Conservation (phyloP, 2,329 filamentous ascomycete genomes). For the Tolypocladium tropicale region DNA sequence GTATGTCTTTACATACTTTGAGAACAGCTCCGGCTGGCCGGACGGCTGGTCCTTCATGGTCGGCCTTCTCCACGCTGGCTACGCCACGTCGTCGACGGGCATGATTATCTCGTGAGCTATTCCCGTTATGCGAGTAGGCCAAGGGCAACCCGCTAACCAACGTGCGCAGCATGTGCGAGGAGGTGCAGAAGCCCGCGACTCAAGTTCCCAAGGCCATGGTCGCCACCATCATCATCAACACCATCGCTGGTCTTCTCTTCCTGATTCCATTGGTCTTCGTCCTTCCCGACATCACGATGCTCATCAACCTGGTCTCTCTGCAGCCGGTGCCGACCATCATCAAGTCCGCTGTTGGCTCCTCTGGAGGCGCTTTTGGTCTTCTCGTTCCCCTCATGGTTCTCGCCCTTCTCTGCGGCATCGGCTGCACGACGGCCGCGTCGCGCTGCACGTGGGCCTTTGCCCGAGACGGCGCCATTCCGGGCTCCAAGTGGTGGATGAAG, state of each 20-base stretch:
- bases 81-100: slow-evolving; percentile 65
- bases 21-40: slow-evolving; percentile 58
- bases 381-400: slow-evolving; percentile 56
- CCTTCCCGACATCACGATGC: slow-evolving; percentile 48
- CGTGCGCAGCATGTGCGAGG: slow-evolving; percentile 59
- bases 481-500: slow-evolving; percentile 47
- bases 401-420: slow-evolving; percentile 55
- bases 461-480: slow-evolving; percentile 59
- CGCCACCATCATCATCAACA: slow-evolving; percentile 55
- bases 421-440: slow-evolving; percentile 59
- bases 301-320: slow-evolving; percentile 41
- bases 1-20: slow-evolving; percentile 60
- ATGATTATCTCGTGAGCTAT: slow-evolving; percentile 64
- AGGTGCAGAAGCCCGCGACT: slow-evolving; percentile 53
- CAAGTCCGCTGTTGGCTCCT: slow-evolving; percentile 48
- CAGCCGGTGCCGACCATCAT: slow-evolving; percentile 59
- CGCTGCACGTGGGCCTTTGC: slow-evolving; percentile 61
- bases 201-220: slow-evolving; percentile 69
- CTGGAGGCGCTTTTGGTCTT: slow-evolving; percentile 52
- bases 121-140: too few species aligned
- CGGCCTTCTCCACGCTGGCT: slow-evolving; percentile 61
- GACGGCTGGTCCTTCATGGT: slow-evolving; percentile 65
- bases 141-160: not conserved
- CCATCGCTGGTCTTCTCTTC: slow-evolving; percentile 55
- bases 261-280: slow-evolving; percentile 61